A percentile compares a stretch with the other conserved stretches of the same genome.
These are phyloP conservation scores for Populus trichocarpa DNA, from an alignment of 441 rosid species.

Conservation along the genomic window DNA sequence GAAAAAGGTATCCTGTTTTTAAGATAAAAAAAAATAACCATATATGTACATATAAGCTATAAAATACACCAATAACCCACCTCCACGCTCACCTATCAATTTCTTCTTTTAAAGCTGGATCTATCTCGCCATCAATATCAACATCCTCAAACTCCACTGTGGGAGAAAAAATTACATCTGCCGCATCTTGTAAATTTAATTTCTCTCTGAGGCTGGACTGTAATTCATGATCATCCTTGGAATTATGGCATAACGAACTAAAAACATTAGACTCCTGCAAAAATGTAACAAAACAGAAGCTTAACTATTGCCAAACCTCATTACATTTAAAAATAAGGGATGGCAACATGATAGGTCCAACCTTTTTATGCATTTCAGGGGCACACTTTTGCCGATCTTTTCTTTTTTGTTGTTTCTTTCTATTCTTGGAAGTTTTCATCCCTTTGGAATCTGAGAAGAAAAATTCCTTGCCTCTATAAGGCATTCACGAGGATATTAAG, in stretches of 20 bases:
- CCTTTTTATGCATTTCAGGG: constrained; percentile 41
- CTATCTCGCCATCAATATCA: constrained; percentile 80
- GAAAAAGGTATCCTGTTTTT: neutral
- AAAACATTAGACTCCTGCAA: constrained; percentile 50
- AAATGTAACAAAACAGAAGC: neutral
- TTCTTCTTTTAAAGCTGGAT: constrained; percentile 79
- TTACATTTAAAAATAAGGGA: constrained; percentile 13
- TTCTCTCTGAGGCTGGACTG: constrained; percentile 32
- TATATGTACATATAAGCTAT: neutral
- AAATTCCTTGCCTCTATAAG: constrained; percentile 8
- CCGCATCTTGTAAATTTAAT: constrained; percentile 40
- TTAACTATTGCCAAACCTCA: neutral
- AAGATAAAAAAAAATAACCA: neutral
- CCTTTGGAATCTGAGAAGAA: constrained; percentile 67
- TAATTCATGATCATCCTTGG: constrained; percentile 32
- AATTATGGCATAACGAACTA: constrained; percentile 30
- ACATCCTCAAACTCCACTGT: constrained; percentile 66
- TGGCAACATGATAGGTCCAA: constrained; percentile 24
- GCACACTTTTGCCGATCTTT: constrained; percentile 50
- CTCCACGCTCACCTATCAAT: constrained; percentile 63
- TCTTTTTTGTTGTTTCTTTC: constrained; percentile 70
- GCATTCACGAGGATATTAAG: constrained; percentile 38
- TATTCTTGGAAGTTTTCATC: constrained; percentile 59
- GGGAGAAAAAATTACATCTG: constrained; percentile 40
- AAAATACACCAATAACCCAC: neutral